Conservation (phyloP, 2,329 filamentous ascomycete genomes). For the Trichoderma koningii region DNA sequence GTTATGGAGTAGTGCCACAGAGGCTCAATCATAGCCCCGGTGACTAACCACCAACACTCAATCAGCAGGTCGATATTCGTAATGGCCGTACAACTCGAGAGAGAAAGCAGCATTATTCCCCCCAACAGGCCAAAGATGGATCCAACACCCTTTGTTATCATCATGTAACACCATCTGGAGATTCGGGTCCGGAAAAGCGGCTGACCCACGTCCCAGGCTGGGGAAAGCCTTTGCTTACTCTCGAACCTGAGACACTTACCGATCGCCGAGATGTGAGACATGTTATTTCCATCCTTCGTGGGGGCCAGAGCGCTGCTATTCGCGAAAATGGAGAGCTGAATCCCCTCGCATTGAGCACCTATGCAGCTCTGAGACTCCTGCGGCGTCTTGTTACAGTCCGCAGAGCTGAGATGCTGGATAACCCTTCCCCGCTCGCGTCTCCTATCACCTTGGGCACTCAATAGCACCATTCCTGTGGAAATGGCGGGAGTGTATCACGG, state of each 20-base stretch:
- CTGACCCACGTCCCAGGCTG: neutral
- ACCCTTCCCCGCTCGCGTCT: no score
- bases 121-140: neutral
- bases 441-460: no score
- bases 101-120: no score
- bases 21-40: no score
- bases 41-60: no score
- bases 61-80: no score
- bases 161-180: neutral
- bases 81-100: no score
- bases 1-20: no score
- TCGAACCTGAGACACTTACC: conserved; percentile 5
- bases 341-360: neutral
- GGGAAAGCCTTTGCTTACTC: neutral
- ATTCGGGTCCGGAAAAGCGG: neutral
- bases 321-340: conserved; percentile 1
- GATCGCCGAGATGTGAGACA: conserved; percentile 7
- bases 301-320: conserved; percentile 3
- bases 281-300: conserved; percentile 7
- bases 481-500: no score
- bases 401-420: no score
- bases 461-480: no score
- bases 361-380: neutral
- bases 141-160: neutral
- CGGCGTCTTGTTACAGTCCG: neutral